Evolutionary conservation across 2,329 filamentous ascomycete genomes (phyloP), one percentile per base, ranked within the genome.

Genomic region (Pseudocercospora ulei): DNA sequence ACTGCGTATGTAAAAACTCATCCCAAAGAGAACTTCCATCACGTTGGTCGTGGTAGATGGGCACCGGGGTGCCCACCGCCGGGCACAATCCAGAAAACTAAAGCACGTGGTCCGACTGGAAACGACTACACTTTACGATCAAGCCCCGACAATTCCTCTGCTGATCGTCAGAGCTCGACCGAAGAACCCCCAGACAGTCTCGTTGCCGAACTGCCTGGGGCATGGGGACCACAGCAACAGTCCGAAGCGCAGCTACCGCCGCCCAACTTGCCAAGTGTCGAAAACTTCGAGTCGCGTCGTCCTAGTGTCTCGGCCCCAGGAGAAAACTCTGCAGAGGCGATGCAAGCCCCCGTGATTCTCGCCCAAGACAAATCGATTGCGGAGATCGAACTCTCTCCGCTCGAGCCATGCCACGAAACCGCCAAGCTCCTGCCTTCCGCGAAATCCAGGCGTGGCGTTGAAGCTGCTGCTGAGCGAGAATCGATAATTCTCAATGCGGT

Each of bases 401-500:
- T 22, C 13, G 11, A 22, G 23, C 30, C 23, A n/a, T 9, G 19
- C 23, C 11, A 12, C 11, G n/a, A 19, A 22, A 5, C 30, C 30
- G 30, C 17, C n/a, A 33, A 17, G 7, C 16, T 19, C 5, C 9
- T 22, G 13, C 9, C 19, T 5, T 6, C 30, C 13, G 30, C n/a
- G 7, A 33, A 33, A 19, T 33, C 33, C 6, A 20, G 35, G 7
- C 17, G 7, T 38, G 62, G 61, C 17, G 70, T 70, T 7, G 66
- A 64, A 2, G 56, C 71, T 24, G 59, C 58, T 13, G 52, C 65
- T 29, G 56, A 67, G 24, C 64, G 70, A 18, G 64, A 61, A 36
- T 66, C 65, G 11, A 69, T 76, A 18, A 60, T 78, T 3, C 56
- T 73, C 52, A 65, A 73, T 16, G 68, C 78, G 24, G 51, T 78